These are phyloP conservation scores for Cyanidioschyzon merolae DNA, from an alignment of 23 red algal genomes.

Conservation along the genomic window DNA sequence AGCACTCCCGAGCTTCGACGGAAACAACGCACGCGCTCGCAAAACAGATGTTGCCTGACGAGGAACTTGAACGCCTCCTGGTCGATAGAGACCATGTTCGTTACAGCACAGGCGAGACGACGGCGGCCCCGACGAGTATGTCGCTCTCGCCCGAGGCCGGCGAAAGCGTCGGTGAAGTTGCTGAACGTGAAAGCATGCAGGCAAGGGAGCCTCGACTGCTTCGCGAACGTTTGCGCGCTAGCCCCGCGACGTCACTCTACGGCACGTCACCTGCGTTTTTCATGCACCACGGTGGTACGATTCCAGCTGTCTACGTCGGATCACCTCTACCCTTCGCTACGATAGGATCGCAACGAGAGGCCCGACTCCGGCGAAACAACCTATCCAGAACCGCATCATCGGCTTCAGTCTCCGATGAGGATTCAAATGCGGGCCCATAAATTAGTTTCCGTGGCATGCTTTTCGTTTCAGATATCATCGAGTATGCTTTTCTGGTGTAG, in stretches of 20 bases:
- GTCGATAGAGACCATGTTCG: not conserved
- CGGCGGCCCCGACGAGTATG: not conserved
- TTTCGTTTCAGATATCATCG: no score
- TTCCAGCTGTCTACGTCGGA: constrained; percentile 15
- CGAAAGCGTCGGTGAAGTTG: not conserved
- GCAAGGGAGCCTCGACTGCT: not conserved
- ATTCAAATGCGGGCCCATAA: not conserved
- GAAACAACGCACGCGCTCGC: not conserved
- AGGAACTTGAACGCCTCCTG: not conserved
- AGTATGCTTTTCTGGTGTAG: no score
- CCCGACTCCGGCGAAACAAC: not conserved
- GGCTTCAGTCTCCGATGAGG: not conserved
- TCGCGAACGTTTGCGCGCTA: not conserved
- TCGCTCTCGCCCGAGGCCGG: no score
- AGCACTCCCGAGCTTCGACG: not conserved
- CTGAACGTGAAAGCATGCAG: not conserved
- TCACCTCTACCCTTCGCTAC: not conserved
- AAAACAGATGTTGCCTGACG: not conserved
- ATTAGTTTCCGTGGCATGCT: no score
- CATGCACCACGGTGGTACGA: constrained; percentile 25
- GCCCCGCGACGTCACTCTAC: not conserved
- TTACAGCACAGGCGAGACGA: not conserved
- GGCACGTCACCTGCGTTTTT: constrained; percentile 26
- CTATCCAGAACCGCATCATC: not conserved
- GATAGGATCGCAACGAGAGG: not conserved